Conservation (phyloP, 2,329 filamentous ascomycete species). For the Curvularia spicifera region DNA sequence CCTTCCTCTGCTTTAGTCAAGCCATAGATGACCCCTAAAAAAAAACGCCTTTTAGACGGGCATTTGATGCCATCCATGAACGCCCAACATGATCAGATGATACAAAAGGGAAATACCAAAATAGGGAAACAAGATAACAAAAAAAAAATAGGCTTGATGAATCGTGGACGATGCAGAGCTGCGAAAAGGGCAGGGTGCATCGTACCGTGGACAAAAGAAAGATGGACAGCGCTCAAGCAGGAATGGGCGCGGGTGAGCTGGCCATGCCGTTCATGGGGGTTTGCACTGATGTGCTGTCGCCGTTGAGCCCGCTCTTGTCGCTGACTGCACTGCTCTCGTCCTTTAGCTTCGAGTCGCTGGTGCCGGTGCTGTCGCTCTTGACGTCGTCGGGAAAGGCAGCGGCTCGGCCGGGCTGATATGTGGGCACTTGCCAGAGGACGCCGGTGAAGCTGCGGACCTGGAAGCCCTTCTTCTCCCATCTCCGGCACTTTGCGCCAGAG, state of each 20-base stretch:
- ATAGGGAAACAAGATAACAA: not conserved
- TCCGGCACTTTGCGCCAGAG: constrained; percentile 87
- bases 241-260: constrained; percentile 59
- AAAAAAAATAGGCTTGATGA: constrained; percentile 15
- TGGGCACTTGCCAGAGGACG: constrained; percentile 77
- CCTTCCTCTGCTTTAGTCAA: constrained; percentile 14
- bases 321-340: constrained; percentile 65
- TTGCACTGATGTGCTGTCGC: constrained; percentile 55
- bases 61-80: constrained; percentile 28
- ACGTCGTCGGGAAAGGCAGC: constrained; percentile 66
- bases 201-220: not conserved
- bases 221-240: constrained; percentile 16
- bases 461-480: constrained; percentile 85
- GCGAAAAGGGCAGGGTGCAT: not conserved
- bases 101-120: constrained; percentile 14
- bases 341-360: constrained; percentile 64
- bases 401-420: constrained; percentile 78
- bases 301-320: constrained; percentile 65
- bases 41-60: constrained; percentile 27
- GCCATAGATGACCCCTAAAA: constrained; percentile 24
- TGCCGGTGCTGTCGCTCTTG: constrained; percentile 61
- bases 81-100: constrained; percentile 35
- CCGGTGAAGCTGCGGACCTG: constrained; percentile 92
- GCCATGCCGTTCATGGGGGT: constrained; percentile 52
- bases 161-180: constrained; percentile 2